These are phyloP conservation scores for Eucalyptus sp. DNA, from an alignment of 345 rosid species.

Conservation along the genomic window DNA sequence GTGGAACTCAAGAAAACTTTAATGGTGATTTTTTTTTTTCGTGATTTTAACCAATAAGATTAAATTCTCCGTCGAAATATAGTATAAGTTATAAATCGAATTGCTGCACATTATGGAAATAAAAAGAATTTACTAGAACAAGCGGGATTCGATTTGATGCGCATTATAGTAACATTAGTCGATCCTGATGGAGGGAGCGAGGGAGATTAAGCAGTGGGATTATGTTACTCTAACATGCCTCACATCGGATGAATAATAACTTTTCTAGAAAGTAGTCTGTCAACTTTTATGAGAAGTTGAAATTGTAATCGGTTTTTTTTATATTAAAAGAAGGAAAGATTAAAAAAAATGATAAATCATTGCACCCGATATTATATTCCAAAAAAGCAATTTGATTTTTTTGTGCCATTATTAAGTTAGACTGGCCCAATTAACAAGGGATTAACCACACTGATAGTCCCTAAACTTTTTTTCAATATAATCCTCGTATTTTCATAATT, in stretches of 20 bases:
- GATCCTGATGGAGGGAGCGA: accelerated
- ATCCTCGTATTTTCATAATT: accelerated
- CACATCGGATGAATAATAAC: accelerated
- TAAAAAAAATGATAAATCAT: background rate
- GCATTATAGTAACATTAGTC: background rate
- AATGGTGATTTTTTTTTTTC: background rate
- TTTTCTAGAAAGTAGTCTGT: background rate
- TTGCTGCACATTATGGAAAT: background rate
- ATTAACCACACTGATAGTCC: accelerated
- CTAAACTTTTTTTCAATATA: background rate
- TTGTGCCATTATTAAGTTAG: background rate
- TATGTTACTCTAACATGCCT: background rate
- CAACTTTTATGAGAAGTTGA: background rate
- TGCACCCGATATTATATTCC: background rate
- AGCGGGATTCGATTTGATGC: accelerated
- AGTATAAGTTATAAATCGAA: background rate
- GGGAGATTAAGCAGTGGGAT: background rate
- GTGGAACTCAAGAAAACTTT: background rate
- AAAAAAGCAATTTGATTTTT: background rate
- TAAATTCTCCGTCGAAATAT: background rate
- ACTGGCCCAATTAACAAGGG: background rate
- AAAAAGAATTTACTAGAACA: no score
- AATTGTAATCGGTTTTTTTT: background rate
- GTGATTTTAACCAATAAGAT: background rate
- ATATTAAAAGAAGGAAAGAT: background rate